phyloP scores from a whole-genome alignment of 2,329 filamentous ascomycete genomes.

The Hypoxylon rubiginosum region DNA sequence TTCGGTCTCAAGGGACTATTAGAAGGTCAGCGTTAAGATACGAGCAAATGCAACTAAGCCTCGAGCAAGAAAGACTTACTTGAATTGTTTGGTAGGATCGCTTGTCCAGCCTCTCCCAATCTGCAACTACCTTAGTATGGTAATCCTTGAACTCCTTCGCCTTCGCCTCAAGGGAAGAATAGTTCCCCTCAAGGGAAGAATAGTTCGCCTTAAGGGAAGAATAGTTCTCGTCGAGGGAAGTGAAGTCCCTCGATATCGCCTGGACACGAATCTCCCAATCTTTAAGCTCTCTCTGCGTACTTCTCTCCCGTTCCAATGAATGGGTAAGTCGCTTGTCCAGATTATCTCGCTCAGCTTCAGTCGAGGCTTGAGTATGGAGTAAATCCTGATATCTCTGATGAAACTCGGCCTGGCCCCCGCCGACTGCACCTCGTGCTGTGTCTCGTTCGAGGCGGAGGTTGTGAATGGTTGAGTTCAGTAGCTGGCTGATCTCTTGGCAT shows the following conservation, averaged over 20 bases:
- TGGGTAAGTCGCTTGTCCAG: constrained; percentile 16
- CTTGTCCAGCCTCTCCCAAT: constrained; percentile 44
- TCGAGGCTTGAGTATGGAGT: constrained; percentile 15
- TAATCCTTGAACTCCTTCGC: constrained; percentile 40
- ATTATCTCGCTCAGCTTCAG: constrained; percentile 15
- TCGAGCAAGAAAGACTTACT: constrained; percentile 38
- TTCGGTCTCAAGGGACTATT: constrained; percentile 44
- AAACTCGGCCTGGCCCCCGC: constrained; percentile 20
- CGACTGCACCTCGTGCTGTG: constrained; percentile 20
- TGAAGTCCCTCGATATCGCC: constrained; percentile 25
- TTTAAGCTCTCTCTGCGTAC: constrained; percentile 37
- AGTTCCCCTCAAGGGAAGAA: too few relatives aligned
- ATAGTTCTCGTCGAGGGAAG: too few relatives aligned
- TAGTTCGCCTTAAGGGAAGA: too few relatives aligned
- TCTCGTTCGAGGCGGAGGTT: constrained; percentile 40
- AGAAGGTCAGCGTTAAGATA: constrained; percentile 7
- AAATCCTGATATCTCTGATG: constrained; percentile 31
- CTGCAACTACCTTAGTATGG: constrained; percentile 33
- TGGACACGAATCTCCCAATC: constrained; percentile 27
- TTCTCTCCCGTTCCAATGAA: constrained; percentile 30
- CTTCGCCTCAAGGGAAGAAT: constrained; percentile 28
- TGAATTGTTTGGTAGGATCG: constrained; percentile 41
- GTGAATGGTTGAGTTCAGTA: constrained; percentile 25
- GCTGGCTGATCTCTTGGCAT: constrained; percentile 42
- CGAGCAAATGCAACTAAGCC: background rate